These are phyloP conservation scores for Fomitopsis palustris DNA, from an alignment of 1,284 basidiomycete genomes.

Conservation along the genomic window DNA sequence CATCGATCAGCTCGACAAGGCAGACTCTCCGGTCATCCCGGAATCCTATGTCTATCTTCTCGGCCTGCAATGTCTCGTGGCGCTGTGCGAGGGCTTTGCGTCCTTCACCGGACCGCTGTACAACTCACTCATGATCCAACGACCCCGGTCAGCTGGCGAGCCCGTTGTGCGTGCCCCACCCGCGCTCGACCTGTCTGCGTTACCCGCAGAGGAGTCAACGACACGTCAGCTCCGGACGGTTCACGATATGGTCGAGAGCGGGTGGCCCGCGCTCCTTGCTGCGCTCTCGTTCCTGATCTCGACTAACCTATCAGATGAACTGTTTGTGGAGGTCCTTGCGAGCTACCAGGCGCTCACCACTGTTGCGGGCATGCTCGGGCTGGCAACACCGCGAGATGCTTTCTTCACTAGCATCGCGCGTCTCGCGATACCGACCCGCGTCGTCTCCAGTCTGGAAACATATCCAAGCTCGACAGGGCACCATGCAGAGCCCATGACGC, in stretches of 20 bases:
- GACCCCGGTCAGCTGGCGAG: conserved; percentile 63
- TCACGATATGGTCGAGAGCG: conserved; percentile 76
- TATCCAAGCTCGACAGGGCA: conserved; percentile 29
- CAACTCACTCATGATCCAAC: conserved; percentile 61
- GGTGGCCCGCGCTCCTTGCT: conserved; percentile 89
- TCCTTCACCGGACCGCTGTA: conserved; percentile 70
- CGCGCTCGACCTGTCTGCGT: conserved; percentile 59
- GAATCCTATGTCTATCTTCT: conserved; percentile 93
- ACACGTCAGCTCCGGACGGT: conserved; percentile 58
- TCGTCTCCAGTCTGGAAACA: conserved; percentile 80
- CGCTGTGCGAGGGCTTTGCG: conserved; percentile 87
- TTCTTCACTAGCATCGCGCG: conserved; percentile 87
- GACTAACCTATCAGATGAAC: conserved; percentile 84
- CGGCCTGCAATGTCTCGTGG: conserved; percentile 84
- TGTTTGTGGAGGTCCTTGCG: conserved; percentile 82
- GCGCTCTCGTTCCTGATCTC: conserved; percentile 86
- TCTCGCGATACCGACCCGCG: conserved; percentile 83
- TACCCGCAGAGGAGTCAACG: conserved; percentile 55
- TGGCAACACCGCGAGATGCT: conserved; percentile 88
- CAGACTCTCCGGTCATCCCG: conserved; percentile 88
- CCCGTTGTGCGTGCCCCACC: conserved; percentile 68
- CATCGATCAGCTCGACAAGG: conserved; percentile 95
- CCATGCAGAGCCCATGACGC: conserved; percentile 55
- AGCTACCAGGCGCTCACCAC: conserved; percentile 85
- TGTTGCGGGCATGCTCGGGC: conserved; percentile 84